Evolutionary conservation across 2,329 filamentous ascomycete species (phyloP).

Genomic region (Aspergillus alliaceus): DNA sequence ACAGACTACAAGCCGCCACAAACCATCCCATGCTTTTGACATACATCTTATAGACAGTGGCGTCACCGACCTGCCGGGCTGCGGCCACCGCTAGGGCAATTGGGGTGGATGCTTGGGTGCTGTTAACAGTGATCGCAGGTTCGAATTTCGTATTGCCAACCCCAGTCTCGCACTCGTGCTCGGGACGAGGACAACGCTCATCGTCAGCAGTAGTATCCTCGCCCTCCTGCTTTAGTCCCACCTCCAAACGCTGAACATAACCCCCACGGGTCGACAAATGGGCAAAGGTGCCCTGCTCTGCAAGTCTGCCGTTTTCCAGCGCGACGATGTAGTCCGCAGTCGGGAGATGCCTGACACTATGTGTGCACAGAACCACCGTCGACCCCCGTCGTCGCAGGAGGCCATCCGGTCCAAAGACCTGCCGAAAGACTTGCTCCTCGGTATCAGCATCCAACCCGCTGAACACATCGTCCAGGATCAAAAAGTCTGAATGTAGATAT

Average conservation of each 20-base stretch:
- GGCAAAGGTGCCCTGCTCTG: constrained; percentile 3
- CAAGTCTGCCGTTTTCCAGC: constrained; percentile 22
- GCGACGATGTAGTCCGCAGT: not conserved
- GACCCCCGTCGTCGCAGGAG: not conserved
- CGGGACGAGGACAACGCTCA: no score
- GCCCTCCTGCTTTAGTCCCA: not conserved
- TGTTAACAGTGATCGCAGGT: no score
- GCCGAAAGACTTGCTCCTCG: constrained; percentile 7
- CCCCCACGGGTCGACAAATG: not conserved
- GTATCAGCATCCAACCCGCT: constrained; percentile 31
- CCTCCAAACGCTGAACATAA: constrained; percentile 1
- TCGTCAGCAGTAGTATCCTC: not conserved
- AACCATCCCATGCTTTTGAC: constrained; percentile 22
- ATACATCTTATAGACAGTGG: constrained; percentile 23
- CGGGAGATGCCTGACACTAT: constrained; percentile 26
- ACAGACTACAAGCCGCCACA: constrained; percentile 10
- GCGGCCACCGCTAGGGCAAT: no score
- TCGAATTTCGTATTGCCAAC: constrained; percentile 29
- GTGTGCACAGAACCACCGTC: constrained; percentile 38
- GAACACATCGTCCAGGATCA: constrained; percentile 51
- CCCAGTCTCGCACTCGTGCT: no score
- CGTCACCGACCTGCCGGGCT: constrained; percentile 15
- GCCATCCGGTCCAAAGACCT: constrained; percentile 1
- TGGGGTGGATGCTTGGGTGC: no score
- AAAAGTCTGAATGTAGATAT: constrained; percentile 40